Evolutionary conservation across 495 filamentous ascomycete species (phyloP).

Genomic region (Aspergillus asperescens): DNA sequence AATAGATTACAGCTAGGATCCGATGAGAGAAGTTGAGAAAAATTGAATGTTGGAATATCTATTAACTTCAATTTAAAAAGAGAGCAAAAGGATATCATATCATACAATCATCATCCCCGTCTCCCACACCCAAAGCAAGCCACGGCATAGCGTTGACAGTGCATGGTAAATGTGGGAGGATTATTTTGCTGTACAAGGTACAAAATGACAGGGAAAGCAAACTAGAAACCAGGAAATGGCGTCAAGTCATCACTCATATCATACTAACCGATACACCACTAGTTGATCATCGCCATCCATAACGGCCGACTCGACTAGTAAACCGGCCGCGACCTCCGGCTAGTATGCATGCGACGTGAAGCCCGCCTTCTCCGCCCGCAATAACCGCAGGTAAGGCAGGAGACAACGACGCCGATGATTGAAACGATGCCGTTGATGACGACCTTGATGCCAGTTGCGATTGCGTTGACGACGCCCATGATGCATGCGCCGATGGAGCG

Average conservation of each 20-base stretch:
- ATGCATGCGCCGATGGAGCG: slow-evolving; percentile 76
- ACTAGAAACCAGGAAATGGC: neutral
- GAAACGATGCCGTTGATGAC: slow-evolving; percentile 79
- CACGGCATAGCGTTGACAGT: neutral
- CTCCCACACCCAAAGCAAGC: neutral
- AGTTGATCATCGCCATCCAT: neutral
- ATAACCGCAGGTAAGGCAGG: slow-evolving; percentile 76
- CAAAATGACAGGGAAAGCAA: too few species aligned
- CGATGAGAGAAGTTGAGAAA: too few species aligned
- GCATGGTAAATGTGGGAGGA: neutral
- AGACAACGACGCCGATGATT: slow-evolving; percentile 79
- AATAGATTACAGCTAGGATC: too few species aligned
- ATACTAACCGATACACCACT: neutral
- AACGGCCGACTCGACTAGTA: neutral
- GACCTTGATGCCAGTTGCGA: slow-evolving; percentile 66
- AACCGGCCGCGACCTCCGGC: neutral
- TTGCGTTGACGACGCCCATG: slow-evolving; percentile 78
- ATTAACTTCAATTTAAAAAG: neutral
- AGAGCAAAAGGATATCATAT: slow-evolving; percentile 2
- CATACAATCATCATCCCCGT: neutral
- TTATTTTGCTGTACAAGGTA: too few species aligned
- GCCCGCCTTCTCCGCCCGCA: slow-evolving; percentile 38
- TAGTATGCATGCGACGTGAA: slow-evolving; percentile 24
- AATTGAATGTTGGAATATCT: neutral
- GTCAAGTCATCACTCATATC: slow-evolving; percentile 1